phyloP scores from a whole-genome alignment of 2,329 filamentous ascomycete genomes.

The Apiospora malaysiana region DNA sequence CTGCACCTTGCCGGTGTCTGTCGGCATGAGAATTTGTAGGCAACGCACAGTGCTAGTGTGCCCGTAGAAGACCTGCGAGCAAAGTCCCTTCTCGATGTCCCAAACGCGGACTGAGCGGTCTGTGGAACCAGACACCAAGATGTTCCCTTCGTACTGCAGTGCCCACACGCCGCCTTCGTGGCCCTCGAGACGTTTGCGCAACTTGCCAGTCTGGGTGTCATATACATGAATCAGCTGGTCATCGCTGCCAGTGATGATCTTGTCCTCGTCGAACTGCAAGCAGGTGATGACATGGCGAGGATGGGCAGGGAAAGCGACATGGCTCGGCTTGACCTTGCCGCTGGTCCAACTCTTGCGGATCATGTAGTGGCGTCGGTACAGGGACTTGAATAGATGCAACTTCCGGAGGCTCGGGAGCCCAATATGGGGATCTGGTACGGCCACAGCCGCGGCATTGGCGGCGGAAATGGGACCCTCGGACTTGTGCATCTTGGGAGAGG shows the following conservation, averaged over 20 bases:
- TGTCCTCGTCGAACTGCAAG: constrained; percentile 96
- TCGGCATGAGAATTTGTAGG: constrained; percentile 90
- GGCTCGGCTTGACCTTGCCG: constrained; percentile 80
- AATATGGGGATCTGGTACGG: constrained; percentile 81
- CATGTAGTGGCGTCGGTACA: constrained; percentile 91
- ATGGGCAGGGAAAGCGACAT: constrained; percentile 96
- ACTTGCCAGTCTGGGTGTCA: constrained; percentile 90
- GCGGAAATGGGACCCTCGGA: constrained; percentile 86
- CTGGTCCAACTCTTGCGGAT: constrained; percentile 94
- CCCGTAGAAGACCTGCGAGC: constrained; percentile 95
- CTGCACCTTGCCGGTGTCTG: constrained; percentile 72
- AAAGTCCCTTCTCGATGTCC: constrained; percentile 93
- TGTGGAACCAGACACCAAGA: constrained; percentile 92
- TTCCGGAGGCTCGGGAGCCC: constrained; percentile 80
- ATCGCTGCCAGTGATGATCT: constrained; percentile 96
- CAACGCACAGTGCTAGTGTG: constrained; percentile 98
- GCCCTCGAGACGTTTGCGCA: constrained; percentile 83
- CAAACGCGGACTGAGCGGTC: constrained; percentile 98
- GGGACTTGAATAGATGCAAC: constrained; percentile 93
- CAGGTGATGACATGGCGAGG: constrained; percentile 97
- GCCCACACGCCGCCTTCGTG: constrained; percentile 99
- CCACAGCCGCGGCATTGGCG: constrained; percentile 81
- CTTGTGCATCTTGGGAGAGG: constrained; percentile 54
- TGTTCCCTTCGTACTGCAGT: constrained; percentile 93
- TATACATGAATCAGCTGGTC: constrained; percentile 98